Conservation (phyloP, 1,284 basidiomycete species). For the Fomes fomentarius region DNA sequence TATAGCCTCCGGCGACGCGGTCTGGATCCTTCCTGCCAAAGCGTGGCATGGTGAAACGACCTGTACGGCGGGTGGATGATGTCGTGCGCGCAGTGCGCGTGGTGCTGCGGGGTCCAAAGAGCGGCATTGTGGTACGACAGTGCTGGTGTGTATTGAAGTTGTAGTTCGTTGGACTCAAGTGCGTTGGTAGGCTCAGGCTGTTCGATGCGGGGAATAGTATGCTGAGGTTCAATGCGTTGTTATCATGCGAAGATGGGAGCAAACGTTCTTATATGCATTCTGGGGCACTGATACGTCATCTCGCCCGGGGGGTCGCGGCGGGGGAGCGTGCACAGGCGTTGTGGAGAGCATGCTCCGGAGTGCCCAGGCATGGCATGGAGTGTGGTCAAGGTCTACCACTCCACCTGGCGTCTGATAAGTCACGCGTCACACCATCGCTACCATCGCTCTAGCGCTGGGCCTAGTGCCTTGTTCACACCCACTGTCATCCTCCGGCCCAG, state of each 20-base stretch:
- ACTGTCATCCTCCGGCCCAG: background rate
- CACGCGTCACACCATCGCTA: slow-evolving; percentile 9
- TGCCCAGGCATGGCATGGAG: background rate
- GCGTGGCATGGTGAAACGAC: slow-evolving; percentile 28
- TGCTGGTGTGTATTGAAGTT: background rate
- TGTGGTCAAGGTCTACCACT: background rate
- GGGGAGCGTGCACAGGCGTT: background rate
- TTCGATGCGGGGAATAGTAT: too few species aligned
- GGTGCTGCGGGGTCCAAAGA: slow-evolving; percentile 21
- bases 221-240: background rate
- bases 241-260: background rate
- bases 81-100: slow-evolving; percentile 12
- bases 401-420: background rate
- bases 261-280: slow-evolving; percentile 11
- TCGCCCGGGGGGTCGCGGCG: background rate
- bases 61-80: slow-evolving; percentile 14
- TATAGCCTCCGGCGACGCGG: slow-evolving; percentile 52
- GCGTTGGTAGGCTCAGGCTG: too few species aligned
- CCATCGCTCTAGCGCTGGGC: background rate
- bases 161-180: too few species aligned
- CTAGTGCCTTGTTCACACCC: background rate
- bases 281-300: slow-evolving; percentile 2
- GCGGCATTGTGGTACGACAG: slow-evolving; percentile 19
- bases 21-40: slow-evolving; percentile 44
- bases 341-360: background rate